These are phyloP conservation scores for Lanzia echinophila DNA, from an alignment of 2,329 filamentous ascomycete species.

Conservation along the genomic window DNA sequence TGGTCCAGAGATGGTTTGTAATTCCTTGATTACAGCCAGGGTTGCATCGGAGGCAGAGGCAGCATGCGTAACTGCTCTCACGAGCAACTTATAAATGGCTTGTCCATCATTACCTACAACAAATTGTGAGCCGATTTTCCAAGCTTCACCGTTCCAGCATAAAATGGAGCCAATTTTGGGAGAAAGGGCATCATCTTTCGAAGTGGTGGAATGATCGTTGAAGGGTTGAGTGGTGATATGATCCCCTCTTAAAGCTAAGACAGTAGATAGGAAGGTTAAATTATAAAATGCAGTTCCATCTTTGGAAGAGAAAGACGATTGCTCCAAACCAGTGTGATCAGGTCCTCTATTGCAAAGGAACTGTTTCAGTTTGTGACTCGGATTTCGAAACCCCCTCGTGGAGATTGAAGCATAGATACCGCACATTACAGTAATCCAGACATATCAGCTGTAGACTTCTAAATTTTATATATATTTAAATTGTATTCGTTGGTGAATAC, in stretches of 20 bases:
- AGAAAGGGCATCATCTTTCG: neutral
- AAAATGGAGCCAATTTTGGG: slow-evolving; percentile 54
- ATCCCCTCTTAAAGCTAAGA: slow-evolving; percentile 80
- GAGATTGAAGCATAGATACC: slow-evolving; percentile 52
- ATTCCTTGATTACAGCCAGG: slow-evolving; percentile 40
- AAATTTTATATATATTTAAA: neutral
- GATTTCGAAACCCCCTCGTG: slow-evolving; percentile 24
- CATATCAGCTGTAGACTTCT: neutral
- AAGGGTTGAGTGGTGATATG: slow-evolving; percentile 69
- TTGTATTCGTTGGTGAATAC: neutral
- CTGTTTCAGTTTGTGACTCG: slow-evolving; percentile 35
- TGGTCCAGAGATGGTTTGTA: slow-evolving; percentile 66
- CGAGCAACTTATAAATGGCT: slow-evolving; percentile 56
- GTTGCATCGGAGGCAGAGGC: slow-evolving; percentile 16
- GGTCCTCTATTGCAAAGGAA: slow-evolving; percentile 52
- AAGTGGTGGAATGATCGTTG: slow-evolving; percentile 34
- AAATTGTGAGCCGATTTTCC: slow-evolving; percentile 56
- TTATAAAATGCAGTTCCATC: slow-evolving; percentile 32
- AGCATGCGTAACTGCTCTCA: slow-evolving; percentile 29
- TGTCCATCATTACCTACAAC: slow-evolving; percentile 76
- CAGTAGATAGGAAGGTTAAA: slow-evolving; percentile 70
- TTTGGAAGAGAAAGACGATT: slow-evolving; percentile 26
- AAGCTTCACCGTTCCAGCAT: slow-evolving; percentile 98
- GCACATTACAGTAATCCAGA: slow-evolving; percentile 41
- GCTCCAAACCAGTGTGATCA: slow-evolving; percentile 46